These are phyloP conservation scores for Trichosanthes truncata DNA, from an alignment of 306 rosid species.

Conservation along the genomic window DNA sequence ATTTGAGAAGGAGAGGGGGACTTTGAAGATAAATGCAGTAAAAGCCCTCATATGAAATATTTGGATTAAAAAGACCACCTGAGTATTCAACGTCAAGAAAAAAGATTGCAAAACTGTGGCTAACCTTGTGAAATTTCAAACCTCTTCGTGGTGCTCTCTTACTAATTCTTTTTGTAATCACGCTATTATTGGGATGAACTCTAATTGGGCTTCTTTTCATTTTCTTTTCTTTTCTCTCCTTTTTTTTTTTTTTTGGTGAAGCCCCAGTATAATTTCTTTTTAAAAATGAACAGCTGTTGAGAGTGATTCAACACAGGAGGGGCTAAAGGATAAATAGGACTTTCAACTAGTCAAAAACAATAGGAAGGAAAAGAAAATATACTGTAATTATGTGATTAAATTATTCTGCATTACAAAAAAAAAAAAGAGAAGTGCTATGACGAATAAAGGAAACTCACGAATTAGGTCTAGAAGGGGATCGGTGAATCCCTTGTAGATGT, in stretches of 20 bases:
- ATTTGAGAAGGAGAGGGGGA: not conserved
- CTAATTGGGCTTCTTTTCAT: not conserved
- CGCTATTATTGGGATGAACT: not conserved
- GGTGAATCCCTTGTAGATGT: slow-evolving; percentile 93
- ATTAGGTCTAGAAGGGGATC: slow-evolving; percentile 87
- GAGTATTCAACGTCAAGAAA: not conserved
- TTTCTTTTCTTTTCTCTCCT: too few relatives aligned
- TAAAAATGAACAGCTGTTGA: not conserved
- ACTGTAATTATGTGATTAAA: not conserved
- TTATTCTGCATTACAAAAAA: not conserved
- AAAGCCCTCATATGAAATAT: not conserved
- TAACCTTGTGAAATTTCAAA: not conserved
- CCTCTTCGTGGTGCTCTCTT: not conserved
- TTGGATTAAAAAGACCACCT: not conserved
- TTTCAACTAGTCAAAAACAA: slow-evolving; percentile 1
- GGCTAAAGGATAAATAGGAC: not conserved
- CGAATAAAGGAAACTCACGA: slow-evolving; percentile 38
- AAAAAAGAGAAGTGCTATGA: not conserved
- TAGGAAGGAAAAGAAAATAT: not conserved
- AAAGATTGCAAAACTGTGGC: not conserved
- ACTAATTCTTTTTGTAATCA: not conserved
- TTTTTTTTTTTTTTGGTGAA: too few relatives aligned
- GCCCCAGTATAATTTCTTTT: not conserved
- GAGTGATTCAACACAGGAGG: not conserved
- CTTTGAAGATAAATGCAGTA: not conserved